Evolutionary conservation across 495 filamentous ascomycete species (phyloP).

Genomic region (Lophiostoma macrostomum): DNA sequence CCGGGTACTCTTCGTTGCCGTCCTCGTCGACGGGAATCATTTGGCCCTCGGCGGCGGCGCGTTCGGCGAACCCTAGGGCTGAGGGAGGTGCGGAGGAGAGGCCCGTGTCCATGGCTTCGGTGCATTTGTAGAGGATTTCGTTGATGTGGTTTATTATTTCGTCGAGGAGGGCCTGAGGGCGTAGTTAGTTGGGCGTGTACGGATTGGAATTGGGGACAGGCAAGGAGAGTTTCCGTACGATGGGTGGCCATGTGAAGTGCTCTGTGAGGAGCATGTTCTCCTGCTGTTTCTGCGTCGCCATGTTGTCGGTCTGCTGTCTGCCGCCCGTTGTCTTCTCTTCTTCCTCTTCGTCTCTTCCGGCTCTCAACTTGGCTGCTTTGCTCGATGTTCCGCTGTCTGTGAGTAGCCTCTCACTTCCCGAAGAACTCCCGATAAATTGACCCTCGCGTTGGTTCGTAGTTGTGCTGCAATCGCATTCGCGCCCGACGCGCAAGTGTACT

Average conservation of each 20-base stretch:
- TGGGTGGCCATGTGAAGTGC: conserved; percentile 90
- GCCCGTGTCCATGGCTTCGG: conserved; percentile 77
- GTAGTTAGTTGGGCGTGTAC: conserved; percentile 3
- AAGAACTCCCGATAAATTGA: too few relatives aligned
- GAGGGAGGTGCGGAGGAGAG: conserved; percentile 68
- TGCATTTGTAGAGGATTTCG: conserved; percentile 78
- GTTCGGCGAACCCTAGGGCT: conserved; percentile 65
- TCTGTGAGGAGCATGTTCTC: conserved; percentile 83
- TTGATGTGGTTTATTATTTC: conserved; percentile 97
- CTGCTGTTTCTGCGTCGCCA: conserved; percentile 48
- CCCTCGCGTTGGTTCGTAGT: too few relatives aligned
- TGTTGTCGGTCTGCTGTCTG: conserved; percentile 36
- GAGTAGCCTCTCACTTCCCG: too few relatives aligned
- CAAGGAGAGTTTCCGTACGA: conserved; percentile 55
- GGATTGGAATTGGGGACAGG: conserved; percentile 33
- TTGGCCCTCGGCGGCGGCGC: conserved; percentile 33
- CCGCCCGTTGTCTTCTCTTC: too few relatives aligned
- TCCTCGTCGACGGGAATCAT: conserved; percentile 55
- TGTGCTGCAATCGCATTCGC: too few relatives aligned
- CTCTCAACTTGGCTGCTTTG: too few relatives aligned
- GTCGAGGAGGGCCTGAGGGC: conserved; percentile 77
- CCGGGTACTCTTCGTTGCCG: conserved; percentile 37
- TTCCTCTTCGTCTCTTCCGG: too few relatives aligned
- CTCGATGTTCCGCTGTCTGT: too few relatives aligned
- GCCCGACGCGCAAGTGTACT: too few relatives aligned